A percentile compares a stretch with the other conserved stretches of the same genome.
phyloP scores from a whole-genome alignment of 306 rosid genomes.

The Trichosanthes truncata region DNA sequence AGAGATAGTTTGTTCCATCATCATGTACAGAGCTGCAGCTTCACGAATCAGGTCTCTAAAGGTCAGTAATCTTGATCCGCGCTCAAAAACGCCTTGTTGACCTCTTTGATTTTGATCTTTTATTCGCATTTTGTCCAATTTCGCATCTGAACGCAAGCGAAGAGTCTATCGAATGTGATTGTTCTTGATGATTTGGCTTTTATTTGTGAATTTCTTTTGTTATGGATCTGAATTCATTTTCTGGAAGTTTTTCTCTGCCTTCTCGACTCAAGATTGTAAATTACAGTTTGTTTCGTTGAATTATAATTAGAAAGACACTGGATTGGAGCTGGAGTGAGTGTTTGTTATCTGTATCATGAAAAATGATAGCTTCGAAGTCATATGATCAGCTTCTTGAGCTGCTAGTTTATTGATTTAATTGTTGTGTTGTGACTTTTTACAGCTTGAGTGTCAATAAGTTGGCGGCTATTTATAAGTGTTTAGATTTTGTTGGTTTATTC shows the following conservation, averaged over 20 bases:
- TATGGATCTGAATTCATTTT: neutral
- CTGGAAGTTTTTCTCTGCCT: neutral
- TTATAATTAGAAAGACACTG: neutral
- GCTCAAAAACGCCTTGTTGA: neutral
- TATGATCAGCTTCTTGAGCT: neutral
- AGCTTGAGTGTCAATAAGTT: neutral
- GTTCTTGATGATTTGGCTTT: neutral
- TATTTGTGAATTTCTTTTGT: neutral
- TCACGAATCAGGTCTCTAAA: slow-evolving; percentile 51
- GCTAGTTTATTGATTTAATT: neutral
- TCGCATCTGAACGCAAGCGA: neutral
- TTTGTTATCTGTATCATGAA: neutral
- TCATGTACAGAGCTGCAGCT: slow-evolving; percentile 59
- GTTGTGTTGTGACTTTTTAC: neutral
- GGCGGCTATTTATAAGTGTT: neutral
- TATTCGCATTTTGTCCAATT: neutral
- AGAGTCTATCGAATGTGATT: neutral
- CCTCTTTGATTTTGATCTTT: slow-evolving; percentile 5
- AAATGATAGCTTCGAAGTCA: neutral
- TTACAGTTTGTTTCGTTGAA: neutral
- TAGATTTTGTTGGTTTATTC: neutral
- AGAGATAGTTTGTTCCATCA: neutral
- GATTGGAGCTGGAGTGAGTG: neutral
- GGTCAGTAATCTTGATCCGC: slow-evolving; percentile 26
- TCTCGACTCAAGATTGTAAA: neutral